Evolutionary conservation across 768 basidiomycete species (phyloP).

Genomic region (Suillus clintonianus): DNA sequence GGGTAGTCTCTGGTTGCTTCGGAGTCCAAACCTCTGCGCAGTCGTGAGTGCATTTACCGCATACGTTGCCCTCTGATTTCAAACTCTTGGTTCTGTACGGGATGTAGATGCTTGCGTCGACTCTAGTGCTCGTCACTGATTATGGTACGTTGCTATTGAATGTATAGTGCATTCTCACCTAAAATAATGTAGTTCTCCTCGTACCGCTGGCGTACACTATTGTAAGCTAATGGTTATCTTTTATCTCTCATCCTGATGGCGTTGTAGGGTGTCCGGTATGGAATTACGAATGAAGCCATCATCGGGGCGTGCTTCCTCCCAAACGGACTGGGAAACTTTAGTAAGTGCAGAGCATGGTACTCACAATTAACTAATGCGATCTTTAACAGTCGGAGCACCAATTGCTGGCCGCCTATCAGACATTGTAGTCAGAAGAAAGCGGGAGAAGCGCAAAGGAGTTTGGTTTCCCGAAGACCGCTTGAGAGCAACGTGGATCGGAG

Average conservation of each 20-base stretch:
- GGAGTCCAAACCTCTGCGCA: slow-evolving; percentile 59
- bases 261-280: slow-evolving; percentile 53
- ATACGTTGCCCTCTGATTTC: background rate
- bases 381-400: slow-evolving; percentile 52
- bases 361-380: background rate
- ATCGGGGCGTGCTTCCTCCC: slow-evolving; percentile 64
- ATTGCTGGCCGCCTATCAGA: slow-evolving; percentile 60
- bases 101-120: background rate
- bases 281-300: slow-evolving; percentile 55
- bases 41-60: slow-evolving; percentile 41
- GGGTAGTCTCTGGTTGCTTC: slow-evolving; percentile 47
- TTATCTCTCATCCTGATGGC: background rate
- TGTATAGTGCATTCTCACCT: slow-evolving; percentile 31
- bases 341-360: slow-evolving; percentile 36
- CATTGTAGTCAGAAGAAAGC: slow-evolving; percentile 45
- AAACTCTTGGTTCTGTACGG: background rate
- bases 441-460: slow-evolving; percentile 45
- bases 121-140: background rate
- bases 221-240: slow-evolving; percentile 34
- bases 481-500: slow-evolving; percentile 46
- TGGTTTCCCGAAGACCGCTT: slow-evolving; percentile 69
- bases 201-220: slow-evolving; percentile 63
- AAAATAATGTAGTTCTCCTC: slow-evolving; percentile 35
- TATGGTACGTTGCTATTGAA: background rate
- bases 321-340: slow-evolving; percentile 57